Percentiles rank a stretch among this genome's conserved stretches.
phyloP scores from a whole-genome alignment of 352 stramenopile genomes.

The Vaucheria bursata region DNA sequence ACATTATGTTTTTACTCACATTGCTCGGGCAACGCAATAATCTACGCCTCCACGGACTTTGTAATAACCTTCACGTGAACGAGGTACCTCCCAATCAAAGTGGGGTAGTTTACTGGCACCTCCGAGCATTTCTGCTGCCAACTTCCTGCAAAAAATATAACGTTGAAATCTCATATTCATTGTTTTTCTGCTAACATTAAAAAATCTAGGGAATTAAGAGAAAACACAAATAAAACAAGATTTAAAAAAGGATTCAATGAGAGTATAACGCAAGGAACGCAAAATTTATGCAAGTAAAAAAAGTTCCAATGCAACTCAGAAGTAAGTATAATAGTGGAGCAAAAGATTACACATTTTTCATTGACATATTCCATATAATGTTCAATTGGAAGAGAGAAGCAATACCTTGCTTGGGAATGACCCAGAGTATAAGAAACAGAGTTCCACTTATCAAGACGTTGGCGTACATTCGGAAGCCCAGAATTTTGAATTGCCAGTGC shows the following conservation, averaged over 20 bases:
- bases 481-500: constrained; percentile 17
- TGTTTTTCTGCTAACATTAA: too few relatives aligned
- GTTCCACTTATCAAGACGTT: constrained; percentile 65
- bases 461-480: constrained; percentile 7
- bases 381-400: not conserved
- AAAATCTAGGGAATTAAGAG: too few relatives aligned
- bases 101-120: constrained; percentile 39
- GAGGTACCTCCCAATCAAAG: constrained; percentile 90
- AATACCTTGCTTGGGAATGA: constrained; percentile 60
- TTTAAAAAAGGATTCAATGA: too few relatives aligned
- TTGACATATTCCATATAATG: too few relatives aligned
- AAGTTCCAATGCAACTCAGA: too few relatives aligned
- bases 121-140: not conserved
- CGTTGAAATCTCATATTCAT: too few relatives aligned
- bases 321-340: too few relatives aligned
- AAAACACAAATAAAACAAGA: too few relatives aligned
- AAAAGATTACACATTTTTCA: too few relatives aligned
- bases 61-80: constrained; percentile 95
- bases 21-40: constrained; percentile 87
- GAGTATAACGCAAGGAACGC: too few relatives aligned
- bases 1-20: too few relatives aligned
- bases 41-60: constrained; percentile 85
- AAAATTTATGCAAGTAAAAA: too few relatives aligned
- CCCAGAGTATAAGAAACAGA: constrained; percentile 63
- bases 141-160: not conserved